These are phyloP conservation scores for Trichosporon ovoides DNA, from an alignment of 1,284 basidiomycete genomes.

Conservation along the genomic window DNA sequence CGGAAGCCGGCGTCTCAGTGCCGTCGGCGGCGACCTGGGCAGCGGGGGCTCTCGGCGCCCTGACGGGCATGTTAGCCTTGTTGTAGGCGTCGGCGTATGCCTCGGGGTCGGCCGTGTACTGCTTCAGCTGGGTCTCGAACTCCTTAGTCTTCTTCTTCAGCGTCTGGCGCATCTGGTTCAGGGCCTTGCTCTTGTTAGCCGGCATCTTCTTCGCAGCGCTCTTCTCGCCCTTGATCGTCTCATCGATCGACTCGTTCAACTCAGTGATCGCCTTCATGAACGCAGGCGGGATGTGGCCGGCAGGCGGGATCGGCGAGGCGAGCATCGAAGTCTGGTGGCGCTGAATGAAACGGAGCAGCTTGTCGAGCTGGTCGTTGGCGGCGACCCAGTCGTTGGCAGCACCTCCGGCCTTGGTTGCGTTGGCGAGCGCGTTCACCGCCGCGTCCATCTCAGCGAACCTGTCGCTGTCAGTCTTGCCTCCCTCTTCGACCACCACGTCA, in stretches of 20 bases:
- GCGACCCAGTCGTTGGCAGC: constrained; percentile 81
- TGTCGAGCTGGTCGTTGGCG: constrained; percentile 93
- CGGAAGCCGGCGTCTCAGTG: constrained; percentile 47
- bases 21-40: constrained; percentile 48
- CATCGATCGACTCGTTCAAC: constrained; percentile 72
- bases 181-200: constrained; percentile 84
- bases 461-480: not conserved
- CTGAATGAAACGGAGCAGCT: constrained; percentile 81
- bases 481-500: no score
- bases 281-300: constrained; percentile 80
- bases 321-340: constrained; percentile 63
- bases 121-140: constrained; percentile 72
- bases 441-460: constrained; percentile 52
- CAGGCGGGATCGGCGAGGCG: constrained; percentile 54
- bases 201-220: constrained; percentile 92
- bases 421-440: constrained; percentile 84
- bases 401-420: constrained; percentile 66
- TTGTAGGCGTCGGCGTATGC: constrained; percentile 74
- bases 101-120: constrained; percentile 83
- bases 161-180: constrained; percentile 97
- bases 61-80: constrained; percentile 51
- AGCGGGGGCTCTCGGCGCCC: constrained; percentile 35
- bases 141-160: constrained; percentile 88
- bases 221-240: constrained; percentile 77
- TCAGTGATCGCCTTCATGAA: constrained; percentile 73